A percentile compares a stretch with the other conserved stretches of the same genome.
Evolutionary conservation across 257 asterid species (phyloP).

Genomic region (Pogostemon cablin): DNA sequence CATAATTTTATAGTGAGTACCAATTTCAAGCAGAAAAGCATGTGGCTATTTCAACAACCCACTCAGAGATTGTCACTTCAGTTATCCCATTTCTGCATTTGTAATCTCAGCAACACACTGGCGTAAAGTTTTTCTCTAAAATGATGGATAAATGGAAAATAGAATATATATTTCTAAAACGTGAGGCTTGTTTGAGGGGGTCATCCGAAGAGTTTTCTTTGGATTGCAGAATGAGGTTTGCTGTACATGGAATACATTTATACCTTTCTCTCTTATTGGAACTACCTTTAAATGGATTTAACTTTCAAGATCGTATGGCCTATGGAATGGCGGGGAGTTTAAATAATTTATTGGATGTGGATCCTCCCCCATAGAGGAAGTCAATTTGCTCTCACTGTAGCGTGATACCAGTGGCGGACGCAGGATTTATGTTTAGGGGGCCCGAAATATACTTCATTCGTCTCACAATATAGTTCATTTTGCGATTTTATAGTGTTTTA

Average conservation of each 20-base stretch:
- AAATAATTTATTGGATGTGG: no score
- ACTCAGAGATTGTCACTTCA: constrained; percentile 8
- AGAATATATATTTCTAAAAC: background rate
- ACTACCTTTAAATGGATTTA: no score
- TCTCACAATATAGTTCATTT: no score
- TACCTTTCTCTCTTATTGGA: background rate
- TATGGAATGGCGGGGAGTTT: no score
- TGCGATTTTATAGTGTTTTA: no score
- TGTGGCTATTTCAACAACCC: constrained; percentile 41
- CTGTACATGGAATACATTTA: background rate
- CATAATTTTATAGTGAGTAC: constrained; percentile 59
- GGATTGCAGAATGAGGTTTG: constrained; percentile 48
- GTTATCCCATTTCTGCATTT: constrained; percentile 28
- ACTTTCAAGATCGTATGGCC: no score
- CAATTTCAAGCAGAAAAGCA: constrained; percentile 33
- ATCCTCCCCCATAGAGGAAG: no score
- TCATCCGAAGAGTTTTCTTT: constrained; percentile 41
- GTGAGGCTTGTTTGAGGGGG: constrained; percentile 25
- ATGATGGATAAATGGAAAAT: background rate
- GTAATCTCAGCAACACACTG: constrained; percentile 27
- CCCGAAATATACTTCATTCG: no score
- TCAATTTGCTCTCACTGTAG: no score
- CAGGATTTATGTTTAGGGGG: no score
- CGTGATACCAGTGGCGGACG: no score
- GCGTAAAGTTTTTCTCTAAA: constrained; percentile 18